Conservation (phyloP, 2,329 filamentous ascomycete genomes). For the Apiospora pterosperma region DNA sequence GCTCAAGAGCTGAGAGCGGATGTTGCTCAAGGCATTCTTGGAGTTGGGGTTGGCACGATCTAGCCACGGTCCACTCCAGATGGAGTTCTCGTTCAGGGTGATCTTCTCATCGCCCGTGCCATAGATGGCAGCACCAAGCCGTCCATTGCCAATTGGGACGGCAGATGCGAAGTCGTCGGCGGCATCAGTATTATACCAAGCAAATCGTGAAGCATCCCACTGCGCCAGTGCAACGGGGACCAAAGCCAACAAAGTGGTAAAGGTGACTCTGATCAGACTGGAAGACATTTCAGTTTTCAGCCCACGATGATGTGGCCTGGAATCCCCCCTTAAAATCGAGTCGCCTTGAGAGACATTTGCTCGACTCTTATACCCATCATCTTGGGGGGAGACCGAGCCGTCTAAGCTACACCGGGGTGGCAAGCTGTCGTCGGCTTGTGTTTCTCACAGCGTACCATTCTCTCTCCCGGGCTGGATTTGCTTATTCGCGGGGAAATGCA, state of each 20-base stretch:
- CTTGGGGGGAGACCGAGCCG: background rate
- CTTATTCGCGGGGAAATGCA: background rate
- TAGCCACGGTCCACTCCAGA: constrained; percentile 43
- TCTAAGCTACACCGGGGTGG: background rate
- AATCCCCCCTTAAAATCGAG: background rate
- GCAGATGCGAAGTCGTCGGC: constrained; percentile 24
- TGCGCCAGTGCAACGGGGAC: background rate
- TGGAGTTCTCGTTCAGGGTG: constrained; percentile 45
- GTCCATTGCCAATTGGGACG: constrained; percentile 47
- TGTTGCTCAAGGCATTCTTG: constrained; percentile 25
- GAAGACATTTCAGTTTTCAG: background rate
- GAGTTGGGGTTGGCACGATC: constrained; percentile 38
- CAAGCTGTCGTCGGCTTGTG: background rate
- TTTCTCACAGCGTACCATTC: background rate
- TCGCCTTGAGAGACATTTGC: background rate
- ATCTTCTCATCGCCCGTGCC: constrained; percentile 35
- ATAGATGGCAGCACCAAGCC: constrained; percentile 38
- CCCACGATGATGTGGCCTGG: too few species aligned
- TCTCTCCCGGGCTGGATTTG: background rate
- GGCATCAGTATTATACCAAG: constrained; percentile 15
- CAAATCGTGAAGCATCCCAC: constrained; percentile 13
- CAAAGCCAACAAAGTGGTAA: background rate
- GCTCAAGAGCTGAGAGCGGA: constrained; percentile 32
- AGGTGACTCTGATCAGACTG: background rate
- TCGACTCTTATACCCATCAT: background rate